A percentile compares a stretch with the other conserved stretches of the same genome.
Evolutionary conservation across 2,329 filamentous ascomycete genomes (phyloP).

Genomic region (Colletotrichum endophyticum): DNA sequence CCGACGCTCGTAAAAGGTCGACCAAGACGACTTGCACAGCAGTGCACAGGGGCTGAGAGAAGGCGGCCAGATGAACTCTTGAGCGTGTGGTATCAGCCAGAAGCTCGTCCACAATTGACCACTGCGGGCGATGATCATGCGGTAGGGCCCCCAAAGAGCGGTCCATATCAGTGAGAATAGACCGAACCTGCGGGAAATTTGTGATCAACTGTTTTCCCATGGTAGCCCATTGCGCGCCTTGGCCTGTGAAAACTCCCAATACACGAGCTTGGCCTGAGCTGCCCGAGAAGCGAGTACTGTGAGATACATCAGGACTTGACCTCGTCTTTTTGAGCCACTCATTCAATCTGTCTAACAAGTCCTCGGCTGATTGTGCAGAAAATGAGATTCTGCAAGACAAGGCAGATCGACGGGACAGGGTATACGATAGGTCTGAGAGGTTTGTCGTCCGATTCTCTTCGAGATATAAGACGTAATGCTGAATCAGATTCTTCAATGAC

Average conservation of each 20-base stretch:
- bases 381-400: background rate
- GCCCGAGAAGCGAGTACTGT: background rate
- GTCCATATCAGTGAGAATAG: conserved; percentile 25
- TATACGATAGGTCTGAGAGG: background rate
- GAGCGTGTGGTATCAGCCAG: conserved; percentile 17
- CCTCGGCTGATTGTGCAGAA: background rate
- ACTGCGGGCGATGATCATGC: conserved; percentile 25
- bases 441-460: background rate
- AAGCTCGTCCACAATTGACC: conserved; percentile 30
- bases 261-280: background rate
- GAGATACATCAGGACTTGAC: background rate
- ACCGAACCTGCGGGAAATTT: background rate
- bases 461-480: background rate
- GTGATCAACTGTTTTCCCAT: conserved; percentile 27
- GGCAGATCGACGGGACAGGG: background rate
- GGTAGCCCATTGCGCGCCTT: conserved; percentile 34
- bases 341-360: background rate
- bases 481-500: background rate
- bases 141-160: conserved; percentile 20
- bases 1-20: conserved; percentile 30
- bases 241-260: conserved; percentile 34
- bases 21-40: conserved; percentile 31
- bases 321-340: background rate
- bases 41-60: conserved; percentile 36
- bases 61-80: conserved; percentile 21